Evolutionary conservation across 2,329 filamentous ascomycete genomes (phyloP).

Genomic region (Microdochium nivale): DNA sequence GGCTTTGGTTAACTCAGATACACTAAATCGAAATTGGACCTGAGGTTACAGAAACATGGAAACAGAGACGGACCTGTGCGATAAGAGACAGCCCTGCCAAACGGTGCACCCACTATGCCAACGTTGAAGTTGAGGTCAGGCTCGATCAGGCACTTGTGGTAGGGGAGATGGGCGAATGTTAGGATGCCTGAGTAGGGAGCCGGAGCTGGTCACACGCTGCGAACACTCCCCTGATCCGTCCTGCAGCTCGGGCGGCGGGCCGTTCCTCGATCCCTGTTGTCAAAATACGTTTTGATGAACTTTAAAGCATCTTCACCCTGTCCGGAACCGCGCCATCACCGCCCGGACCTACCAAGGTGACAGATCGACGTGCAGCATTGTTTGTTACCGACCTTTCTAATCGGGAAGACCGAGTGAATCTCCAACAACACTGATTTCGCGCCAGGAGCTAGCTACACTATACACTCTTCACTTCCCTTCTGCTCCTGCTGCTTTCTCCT

Average conservation of each 20-base stretch:
- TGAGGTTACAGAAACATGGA: too few relatives aligned
- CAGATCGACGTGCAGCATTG: too few relatives aligned
- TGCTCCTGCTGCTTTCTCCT: background rate
- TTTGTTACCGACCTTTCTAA: background rate
- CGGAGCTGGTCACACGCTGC: too few relatives aligned
- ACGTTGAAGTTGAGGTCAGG: constrained; percentile 60
- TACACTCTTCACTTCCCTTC: background rate
- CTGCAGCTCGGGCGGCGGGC: too few relatives aligned
- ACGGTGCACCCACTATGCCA: constrained; percentile 62
- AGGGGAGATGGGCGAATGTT: constrained; percentile 62
- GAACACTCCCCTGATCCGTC: too few relatives aligned
- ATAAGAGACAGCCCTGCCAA: constrained; percentile 66
- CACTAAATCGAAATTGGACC: too few relatives aligned
- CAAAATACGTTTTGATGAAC: too few relatives aligned
- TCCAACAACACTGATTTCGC: background rate
- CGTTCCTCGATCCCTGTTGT: background rate
- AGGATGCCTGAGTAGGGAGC: constrained; percentile 68
- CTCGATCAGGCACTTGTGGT: constrained; percentile 61
- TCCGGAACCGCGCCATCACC: background rate
- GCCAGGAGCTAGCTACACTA: background rate
- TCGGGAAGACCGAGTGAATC: background rate
- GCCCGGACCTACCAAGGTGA: too few relatives aligned
- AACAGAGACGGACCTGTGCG: constrained; percentile 44
- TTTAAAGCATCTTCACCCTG: too few relatives aligned
- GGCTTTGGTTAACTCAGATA: background rate